Conservation (phyloP, 139 green algal species). For the Chlorella sp. region DNA sequence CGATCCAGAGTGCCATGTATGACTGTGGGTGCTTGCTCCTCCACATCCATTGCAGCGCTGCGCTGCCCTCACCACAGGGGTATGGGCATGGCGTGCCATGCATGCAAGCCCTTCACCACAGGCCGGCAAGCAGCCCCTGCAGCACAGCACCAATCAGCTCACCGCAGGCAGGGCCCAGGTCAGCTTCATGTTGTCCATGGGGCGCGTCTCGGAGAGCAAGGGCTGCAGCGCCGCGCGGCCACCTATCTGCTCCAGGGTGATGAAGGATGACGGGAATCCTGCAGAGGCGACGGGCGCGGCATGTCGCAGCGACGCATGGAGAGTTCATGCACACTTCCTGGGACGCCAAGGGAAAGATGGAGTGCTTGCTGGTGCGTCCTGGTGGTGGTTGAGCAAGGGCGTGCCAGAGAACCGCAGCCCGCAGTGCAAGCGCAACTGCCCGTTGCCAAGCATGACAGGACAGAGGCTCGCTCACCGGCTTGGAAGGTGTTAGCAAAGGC, state of each 20-base stretch:
- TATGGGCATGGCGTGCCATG: not conserved
- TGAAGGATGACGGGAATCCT: constrained; percentile 59
- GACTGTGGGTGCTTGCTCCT: not conserved
- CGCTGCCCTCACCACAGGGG: not conserved
- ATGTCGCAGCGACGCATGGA: no score
- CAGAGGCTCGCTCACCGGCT: constrained; percentile 25
- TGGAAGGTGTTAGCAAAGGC: constrained; percentile 50
- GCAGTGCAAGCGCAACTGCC: no score
- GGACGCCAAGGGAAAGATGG: no score
- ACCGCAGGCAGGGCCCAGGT: constrained; percentile 32
- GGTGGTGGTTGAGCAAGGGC: no score
- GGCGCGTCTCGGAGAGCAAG: constrained; percentile 44
- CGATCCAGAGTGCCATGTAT: not conserved
- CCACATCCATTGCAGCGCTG: not conserved
- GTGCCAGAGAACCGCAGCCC: no score
- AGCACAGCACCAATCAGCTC: not conserved
- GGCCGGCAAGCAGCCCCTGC: not conserved
- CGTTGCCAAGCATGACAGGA: no score
- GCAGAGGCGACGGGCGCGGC: no score
- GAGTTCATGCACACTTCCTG: no score
- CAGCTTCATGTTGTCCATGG: constrained; percentile 67
- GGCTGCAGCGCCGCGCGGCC: constrained; percentile 17
- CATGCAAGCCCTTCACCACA: not conserved
- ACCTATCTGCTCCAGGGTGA: constrained; percentile 24
- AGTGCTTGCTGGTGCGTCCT: no score